phyloP scores from a whole-genome alignment of 2,329 filamentous ascomycete genomes.

The Stachybotrys elegans region DNA sequence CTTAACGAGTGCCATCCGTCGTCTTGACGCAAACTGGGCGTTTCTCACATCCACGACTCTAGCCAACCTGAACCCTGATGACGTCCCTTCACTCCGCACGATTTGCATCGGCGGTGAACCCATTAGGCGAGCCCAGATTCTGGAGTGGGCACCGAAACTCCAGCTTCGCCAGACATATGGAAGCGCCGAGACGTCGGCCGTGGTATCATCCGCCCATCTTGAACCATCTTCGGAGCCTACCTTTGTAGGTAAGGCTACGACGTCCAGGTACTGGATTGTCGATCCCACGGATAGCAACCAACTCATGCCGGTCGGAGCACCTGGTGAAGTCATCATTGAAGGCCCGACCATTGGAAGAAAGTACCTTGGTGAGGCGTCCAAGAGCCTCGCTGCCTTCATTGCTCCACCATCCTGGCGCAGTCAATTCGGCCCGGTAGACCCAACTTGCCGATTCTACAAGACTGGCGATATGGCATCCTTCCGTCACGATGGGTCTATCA shows the following conservation, averaged over 20 bases:
- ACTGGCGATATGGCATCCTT: conserved; percentile 14
- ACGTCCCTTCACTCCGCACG: background rate
- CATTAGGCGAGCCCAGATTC: conserved; percentile 3
- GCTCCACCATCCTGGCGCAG: conserved; percentile 17
- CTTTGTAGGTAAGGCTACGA: background rate
- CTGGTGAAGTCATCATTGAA: conserved; percentile 17
- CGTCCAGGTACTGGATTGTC: conserved; percentile 13
- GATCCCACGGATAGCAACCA: conserved; percentile 11
- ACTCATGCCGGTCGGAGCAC: conserved; percentile 10
- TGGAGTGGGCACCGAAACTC: conserved; percentile 29
- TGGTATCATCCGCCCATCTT: conserved; percentile 3
- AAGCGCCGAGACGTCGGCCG: conserved; percentile 4
- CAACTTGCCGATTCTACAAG: conserved; percentile 7
- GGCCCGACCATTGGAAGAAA: conserved; percentile 5
- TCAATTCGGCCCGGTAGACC: conserved; percentile 14
- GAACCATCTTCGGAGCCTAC: background rate
- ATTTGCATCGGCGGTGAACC: conserved; percentile 2
- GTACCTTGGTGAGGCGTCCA: background rate
- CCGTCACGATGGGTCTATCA: conserved; percentile 25
- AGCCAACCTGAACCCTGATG: background rate
- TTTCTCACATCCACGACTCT: conserved; percentile 5
- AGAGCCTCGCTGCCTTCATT: conserved; percentile 19
- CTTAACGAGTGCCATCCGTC: conserved; percentile 4
- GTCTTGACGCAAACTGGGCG: conserved; percentile 5
- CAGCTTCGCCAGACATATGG: conserved; percentile 18